Conservation (phyloP, 768 basidiomycete genomes). For the Basidioascus undulatus region DNA sequence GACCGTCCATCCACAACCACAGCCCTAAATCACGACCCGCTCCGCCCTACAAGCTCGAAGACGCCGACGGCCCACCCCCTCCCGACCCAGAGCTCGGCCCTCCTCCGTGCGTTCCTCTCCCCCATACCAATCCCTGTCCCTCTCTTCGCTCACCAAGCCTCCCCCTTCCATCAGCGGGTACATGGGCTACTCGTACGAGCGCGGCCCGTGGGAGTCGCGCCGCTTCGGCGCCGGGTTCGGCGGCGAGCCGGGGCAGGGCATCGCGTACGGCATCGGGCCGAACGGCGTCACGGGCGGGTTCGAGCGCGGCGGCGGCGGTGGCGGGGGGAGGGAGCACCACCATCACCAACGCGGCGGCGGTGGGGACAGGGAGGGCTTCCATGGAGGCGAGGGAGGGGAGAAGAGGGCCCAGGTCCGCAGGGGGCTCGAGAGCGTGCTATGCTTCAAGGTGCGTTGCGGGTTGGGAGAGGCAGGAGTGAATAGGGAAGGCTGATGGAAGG, state of each 20-base stretch:
- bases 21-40: slow-evolving; percentile 52
- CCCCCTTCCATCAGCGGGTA: no score
- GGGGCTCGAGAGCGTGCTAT: slow-evolving; percentile 60
- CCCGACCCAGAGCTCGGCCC: no score
- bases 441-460: slow-evolving; percentile 43
- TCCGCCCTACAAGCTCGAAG: slow-evolving; percentile 41
- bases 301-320: slow-evolving; percentile 34
- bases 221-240: no score
- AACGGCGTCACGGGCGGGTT: slow-evolving; percentile 21
- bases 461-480: slow-evolving; percentile 6
- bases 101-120: no score
- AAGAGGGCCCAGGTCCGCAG: slow-evolving; percentile 24
- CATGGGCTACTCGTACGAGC: no score
- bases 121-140: no score
- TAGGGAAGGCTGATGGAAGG: no score
- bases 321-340: slow-evolving; percentile 20
- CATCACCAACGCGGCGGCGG: slow-evolving; percentile 16
- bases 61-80: slow-evolving; percentile 53
- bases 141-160: no score
- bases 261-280: no score
- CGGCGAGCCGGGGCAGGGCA: no score
- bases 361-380: slow-evolving; percentile 11
- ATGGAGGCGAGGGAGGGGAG: slow-evolving; percentile 18
- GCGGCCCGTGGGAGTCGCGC: no score
- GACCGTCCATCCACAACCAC: slow-evolving; percentile 48